Evolutionary conservation across 192 early-diverging fungal species (phyloP).

Genomic region (Obelidium mucronatum): DNA sequence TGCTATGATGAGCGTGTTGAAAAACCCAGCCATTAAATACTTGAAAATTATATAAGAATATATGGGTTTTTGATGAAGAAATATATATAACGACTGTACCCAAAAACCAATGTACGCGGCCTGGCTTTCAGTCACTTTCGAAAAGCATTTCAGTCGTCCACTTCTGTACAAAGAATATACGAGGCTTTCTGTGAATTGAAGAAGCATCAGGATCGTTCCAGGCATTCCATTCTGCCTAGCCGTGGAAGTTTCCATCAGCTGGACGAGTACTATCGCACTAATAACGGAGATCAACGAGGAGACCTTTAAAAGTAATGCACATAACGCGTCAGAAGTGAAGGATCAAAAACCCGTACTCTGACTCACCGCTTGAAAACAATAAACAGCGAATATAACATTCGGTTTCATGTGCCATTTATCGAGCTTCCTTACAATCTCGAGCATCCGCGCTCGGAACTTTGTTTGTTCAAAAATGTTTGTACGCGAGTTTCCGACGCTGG

Average conservation of each 20-base stretch:
- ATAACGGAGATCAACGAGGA: background rate
- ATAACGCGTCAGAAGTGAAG: background rate
- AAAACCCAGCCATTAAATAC: background rate
- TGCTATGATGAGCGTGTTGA: background rate
- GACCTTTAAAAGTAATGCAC: background rate
- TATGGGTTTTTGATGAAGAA: background rate
- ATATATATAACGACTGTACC: too few relatives aligned
- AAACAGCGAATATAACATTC: background rate
- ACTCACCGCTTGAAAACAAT: conserved; percentile 1
- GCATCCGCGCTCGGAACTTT: background rate
- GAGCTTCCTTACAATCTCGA: background rate
- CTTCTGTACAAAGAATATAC: background rate
- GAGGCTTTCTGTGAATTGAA: background rate
- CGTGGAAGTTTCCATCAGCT: background rate
- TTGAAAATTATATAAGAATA: too few relatives aligned
- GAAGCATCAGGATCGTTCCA: background rate
- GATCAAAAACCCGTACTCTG: background rate
- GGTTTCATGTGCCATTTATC: background rate
- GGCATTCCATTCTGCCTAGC: background rate
- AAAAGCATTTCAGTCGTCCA: background rate
- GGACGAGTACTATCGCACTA: background rate
- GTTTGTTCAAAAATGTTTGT: background rate
- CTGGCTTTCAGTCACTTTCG: background rate
- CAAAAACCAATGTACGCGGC: background rate
- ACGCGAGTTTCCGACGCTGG: background rate